These are phyloP conservation scores for Tolypocladium paradoxum DNA, from an alignment of 2,329 filamentous ascomycete species.

Conservation along the genomic window DNA sequence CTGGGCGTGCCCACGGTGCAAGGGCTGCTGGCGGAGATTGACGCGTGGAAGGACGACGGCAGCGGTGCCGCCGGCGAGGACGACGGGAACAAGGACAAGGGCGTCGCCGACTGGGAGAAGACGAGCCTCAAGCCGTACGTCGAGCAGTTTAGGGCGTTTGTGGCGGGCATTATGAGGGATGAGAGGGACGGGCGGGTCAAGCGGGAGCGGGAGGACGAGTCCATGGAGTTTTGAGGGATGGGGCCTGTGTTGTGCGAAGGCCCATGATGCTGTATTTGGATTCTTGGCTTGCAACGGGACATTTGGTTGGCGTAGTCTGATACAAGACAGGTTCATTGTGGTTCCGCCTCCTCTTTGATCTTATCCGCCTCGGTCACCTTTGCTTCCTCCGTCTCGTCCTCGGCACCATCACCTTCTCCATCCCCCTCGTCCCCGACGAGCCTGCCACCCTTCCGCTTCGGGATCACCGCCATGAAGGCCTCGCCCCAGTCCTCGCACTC, in stretches of 20 bases:
- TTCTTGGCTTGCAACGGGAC: not conserved
- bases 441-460: constrained; percentile 75
- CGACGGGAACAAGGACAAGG: constrained; percentile 24
- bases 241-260: not conserved
- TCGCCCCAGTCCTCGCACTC: constrained; percentile 84
- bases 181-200: constrained; percentile 47
- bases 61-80: constrained; percentile 26
- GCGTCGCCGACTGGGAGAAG: constrained; percentile 84
- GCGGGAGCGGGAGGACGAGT: constrained; percentile 41
- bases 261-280: not conserved
- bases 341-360: not conserved
- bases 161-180: constrained; percentile 68
- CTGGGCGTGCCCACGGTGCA: constrained; percentile 82
- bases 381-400: constrained; percentile 2
- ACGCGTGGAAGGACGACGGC: constrained; percentile 54
- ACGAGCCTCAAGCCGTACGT: constrained; percentile 89
- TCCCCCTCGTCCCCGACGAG: constrained; percentile 35
- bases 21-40: constrained; percentile 72
- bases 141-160: constrained; percentile 77
- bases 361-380: not conserved
- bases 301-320: not conserved
- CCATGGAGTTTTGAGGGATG: constrained; percentile 40
- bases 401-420: constrained; percentile 7
- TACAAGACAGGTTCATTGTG: not conserved
- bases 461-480: constrained; percentile 81